A percentile compares a stretch with the other conserved stretches of the same genome.
Conservation (phyloP, 805 yeast species). For the Blastobotrys americana region DNA sequence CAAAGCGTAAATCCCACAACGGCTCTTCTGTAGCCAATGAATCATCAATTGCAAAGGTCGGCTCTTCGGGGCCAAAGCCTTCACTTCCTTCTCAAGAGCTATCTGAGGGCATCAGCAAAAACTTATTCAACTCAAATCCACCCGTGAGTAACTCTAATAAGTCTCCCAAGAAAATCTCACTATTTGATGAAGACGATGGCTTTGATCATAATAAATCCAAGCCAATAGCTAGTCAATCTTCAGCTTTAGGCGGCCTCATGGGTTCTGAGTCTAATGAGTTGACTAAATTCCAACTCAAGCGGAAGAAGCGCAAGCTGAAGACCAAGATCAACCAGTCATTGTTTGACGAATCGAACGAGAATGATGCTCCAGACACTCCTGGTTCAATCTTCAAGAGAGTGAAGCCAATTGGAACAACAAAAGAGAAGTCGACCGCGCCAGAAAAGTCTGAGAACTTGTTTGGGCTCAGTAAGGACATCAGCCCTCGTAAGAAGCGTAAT, state of each 20-base stretch:
- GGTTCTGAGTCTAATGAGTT: not conserved
- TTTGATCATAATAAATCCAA: constrained; percentile 1
- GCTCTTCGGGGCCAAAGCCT: too few species aligned
- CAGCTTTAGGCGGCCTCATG: not conserved
- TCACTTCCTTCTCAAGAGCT: not conserved
- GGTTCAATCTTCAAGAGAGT: constrained; percentile 15
- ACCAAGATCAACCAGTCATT: constrained; percentile 5
- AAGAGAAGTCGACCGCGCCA: not conserved
- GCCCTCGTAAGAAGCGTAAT: constrained; percentile 2
- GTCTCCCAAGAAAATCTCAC: constrained; percentile 10
- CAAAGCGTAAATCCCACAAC: too few species aligned
- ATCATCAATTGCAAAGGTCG: constrained; percentile 1
- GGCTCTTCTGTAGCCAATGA: constrained; percentile 1
- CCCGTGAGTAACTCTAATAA: constrained; percentile 6
- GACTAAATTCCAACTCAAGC: not conserved
- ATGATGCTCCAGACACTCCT: constrained; percentile 16
- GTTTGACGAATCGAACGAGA: constrained; percentile 11
- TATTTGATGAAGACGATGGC: constrained; percentile 17
- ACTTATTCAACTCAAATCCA: constrained; percentile 6
- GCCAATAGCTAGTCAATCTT: not conserved
- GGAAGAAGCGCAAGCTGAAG: constrained; percentile 14
- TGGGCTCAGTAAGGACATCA: constrained; percentile 4
- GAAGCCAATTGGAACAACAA: not conserved
- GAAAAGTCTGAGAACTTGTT: not conserved
- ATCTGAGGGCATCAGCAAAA: constrained; percentile 1